Evolutionary conservation across 1,284 basidiomycete species (phyloP), one percentile per base, ranked within the genome.

Genomic region (Hemileia vastatrix): DNA sequence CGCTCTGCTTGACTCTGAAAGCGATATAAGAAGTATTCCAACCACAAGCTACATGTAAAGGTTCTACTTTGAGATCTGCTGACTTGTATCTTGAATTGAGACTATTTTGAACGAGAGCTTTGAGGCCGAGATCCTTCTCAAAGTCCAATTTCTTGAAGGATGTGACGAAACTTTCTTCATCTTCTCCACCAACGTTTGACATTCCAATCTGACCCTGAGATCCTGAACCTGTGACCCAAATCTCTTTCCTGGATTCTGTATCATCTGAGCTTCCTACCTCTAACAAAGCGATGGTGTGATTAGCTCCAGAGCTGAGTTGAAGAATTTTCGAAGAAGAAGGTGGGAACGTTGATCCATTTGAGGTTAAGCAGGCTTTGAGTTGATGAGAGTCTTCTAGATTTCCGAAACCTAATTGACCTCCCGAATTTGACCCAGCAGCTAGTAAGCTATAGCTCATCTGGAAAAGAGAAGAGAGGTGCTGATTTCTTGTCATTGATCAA

Each of bases 1-100:
- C 36, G 8, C 32, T 21, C 23, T 50, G 27, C 27, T 27, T 27
- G 27, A 27, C 27, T 27, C n/a, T 6, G 1, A 68, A 47, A 9
- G 67, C 64, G 23, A 67, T 21, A 52, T 66, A 67, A 62, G 62
- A 67, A 57, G 59, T 65, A 48, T 67, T 65, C 67, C 67, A 67
- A 33, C 67, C 67, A 54, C 65, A 65, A 4, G 58, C 63, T 5
- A 68, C 19, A 21, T 51, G 50, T 32, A 57, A 54, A 6, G 54
- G 60, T 15, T 40, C 36, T 9, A 40, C 8, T 9, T 40, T 11
- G 36, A 40, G 36, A 40, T 40, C 36, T 40, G 36, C 15, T 15
- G 36, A 40, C 54, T 63, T 40, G 15, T 50, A 43, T 15, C 40
- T 59, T 18, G 43, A 24, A 9, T 36, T 13, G 18, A 64, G 21